Percentiles rank a stretch among this genome's conserved stretches.
Evolutionary conservation across 2,329 filamentous ascomycete species (phyloP).

Genomic region (Zelopaecilomyces penicillatus): DNA sequence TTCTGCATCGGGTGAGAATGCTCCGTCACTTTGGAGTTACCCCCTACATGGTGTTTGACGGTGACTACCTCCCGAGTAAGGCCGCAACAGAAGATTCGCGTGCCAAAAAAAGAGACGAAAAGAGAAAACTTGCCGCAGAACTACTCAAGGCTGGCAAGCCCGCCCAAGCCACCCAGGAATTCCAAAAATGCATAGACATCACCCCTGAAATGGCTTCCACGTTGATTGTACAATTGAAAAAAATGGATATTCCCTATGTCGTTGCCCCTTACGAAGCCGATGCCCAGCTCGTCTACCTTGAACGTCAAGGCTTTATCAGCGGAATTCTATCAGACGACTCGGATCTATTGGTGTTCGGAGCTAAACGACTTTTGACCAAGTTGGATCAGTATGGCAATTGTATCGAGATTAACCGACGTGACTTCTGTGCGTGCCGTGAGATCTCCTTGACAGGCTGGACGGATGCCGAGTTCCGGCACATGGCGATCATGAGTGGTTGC

Average conservation of each 20-base stretch:
- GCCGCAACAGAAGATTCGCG: slow-evolving; percentile 75
- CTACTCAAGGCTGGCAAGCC: slow-evolving; percentile 73
- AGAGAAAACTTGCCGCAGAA: slow-evolving; percentile 66
- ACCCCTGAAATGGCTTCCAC: slow-evolving; percentile 92
- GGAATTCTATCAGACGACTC: slow-evolving; percentile 96
- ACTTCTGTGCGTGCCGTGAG: slow-evolving; percentile 84
- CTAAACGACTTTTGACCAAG: slow-evolving; percentile 84
- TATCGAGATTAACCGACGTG: slow-evolving; percentile 79
- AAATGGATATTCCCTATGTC: slow-evolving; percentile 69
- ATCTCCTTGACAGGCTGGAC: slow-evolving; percentile 87
- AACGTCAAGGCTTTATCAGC: slow-evolving; percentile 71
- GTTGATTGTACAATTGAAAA: slow-evolving; percentile 86
- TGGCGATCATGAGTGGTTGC: slow-evolving; percentile 95
- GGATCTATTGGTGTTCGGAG: slow-evolving; percentile 90
- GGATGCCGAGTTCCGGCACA: slow-evolving; percentile 80
- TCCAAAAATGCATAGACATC: slow-evolving; percentile 92
- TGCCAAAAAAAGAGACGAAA: slow-evolving; percentile 66
- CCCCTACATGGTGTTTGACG: slow-evolving; percentile 95
- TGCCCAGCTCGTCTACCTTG: slow-evolving; percentile 90
- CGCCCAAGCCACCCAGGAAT: slow-evolving; percentile 71
- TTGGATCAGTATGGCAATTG: slow-evolving; percentile 90
- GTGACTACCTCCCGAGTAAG: slow-evolving; percentile 91
- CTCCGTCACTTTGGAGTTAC: slow-evolving; percentile 84
- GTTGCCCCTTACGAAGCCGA: slow-evolving; percentile 97
- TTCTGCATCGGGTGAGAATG: slow-evolving; percentile 87